Conservation (phyloP, 306 rosid species). For the Vigna mungo region DNA sequence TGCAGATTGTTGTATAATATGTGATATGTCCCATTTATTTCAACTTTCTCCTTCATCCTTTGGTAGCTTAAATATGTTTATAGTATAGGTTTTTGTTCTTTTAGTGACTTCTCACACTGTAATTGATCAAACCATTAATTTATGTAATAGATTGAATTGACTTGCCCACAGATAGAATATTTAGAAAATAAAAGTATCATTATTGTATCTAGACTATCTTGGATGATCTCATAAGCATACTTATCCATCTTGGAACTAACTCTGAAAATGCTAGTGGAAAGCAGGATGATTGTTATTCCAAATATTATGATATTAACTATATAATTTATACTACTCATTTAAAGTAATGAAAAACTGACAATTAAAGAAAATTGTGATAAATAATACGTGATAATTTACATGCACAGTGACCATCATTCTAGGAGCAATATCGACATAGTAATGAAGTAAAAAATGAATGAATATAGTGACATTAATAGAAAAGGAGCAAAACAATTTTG, state of each 20-base stretch:
- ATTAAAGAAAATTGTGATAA: not conserved
- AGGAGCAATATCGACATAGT: not conserved
- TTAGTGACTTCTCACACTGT: slow-evolving; percentile 26
- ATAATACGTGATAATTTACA: not conserved
- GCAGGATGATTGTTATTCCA: not conserved
- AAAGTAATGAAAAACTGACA: not conserved
- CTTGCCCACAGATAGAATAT: slow-evolving; percentile 11
- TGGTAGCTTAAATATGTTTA: slow-evolving; percentile 20
- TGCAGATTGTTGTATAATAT: slow-evolving; percentile 23
- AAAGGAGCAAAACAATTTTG: not conserved
- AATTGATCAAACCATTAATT: not conserved
- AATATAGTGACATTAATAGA: not conserved
- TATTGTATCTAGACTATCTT: not conserved
- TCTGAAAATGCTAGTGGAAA: not conserved
- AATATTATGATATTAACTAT: not conserved
- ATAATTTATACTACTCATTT: not conserved
- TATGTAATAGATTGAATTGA: not conserved
- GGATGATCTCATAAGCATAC: slow-evolving; percentile 9
- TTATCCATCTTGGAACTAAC: not conserved
- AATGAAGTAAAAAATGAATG: not conserved
- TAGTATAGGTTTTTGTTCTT: not conserved
- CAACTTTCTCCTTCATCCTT: slow-evolving; percentile 25
- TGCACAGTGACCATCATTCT: not conserved
- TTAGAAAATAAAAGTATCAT: not conserved
- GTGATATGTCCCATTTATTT: not conserved